These are phyloP conservation scores for Penicillium hesseltinei DNA, from an alignment of 2,329 filamentous ascomycete species.

Conservation along the genomic window DNA sequence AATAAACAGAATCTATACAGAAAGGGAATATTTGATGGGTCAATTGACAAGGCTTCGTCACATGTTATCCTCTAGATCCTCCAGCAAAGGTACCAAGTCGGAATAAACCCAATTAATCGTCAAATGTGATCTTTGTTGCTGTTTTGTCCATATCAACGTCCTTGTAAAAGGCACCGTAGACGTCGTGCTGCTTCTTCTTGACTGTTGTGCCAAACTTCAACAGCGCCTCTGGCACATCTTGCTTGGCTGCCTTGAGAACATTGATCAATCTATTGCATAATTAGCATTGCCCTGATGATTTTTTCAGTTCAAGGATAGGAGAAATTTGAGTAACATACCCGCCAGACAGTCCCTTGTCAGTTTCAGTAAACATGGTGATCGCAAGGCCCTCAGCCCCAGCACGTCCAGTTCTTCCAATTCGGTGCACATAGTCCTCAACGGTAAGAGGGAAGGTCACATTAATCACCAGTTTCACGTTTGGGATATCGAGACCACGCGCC, in stretches of 20 bases:
- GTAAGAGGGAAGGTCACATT: conserved; percentile 95
- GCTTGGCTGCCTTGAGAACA: conserved; percentile 88
- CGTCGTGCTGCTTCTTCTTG: conserved; percentile 96
- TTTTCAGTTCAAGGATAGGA: not conserved
- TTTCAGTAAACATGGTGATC: conserved; percentile 91
- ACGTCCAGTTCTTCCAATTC: conserved; percentile 89
- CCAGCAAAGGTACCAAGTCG: conserved; percentile 18
- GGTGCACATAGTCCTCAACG: conserved; percentile 95
- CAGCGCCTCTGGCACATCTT: conserved; percentile 83
- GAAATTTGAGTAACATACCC: conserved; percentile 58
- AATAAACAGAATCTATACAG: conserved; percentile 35
- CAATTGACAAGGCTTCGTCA: conserved; percentile 25
- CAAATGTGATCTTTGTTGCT: conserved; percentile 90
- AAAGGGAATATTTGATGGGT: conserved; percentile 32
- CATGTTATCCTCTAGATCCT: conserved; percentile 14
- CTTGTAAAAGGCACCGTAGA: conserved; percentile 94
- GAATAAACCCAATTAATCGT: conserved; percentile 46
- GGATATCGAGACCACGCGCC: conserved; percentile 76
- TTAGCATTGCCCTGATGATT: conserved; percentile 13
- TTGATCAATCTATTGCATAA: conserved; percentile 70
- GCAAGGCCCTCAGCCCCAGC: conserved; percentile 86
- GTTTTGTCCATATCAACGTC: conserved; percentile 80
- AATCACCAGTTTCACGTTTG: conserved; percentile 88
- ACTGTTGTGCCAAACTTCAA: conserved; percentile 97
- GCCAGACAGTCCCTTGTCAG: conserved; percentile 88